These are phyloP conservation scores for Pseudogymnoascus sp. DNA, from an alignment of 2,329 filamentous ascomycete species.

Conservation along the genomic window DNA sequence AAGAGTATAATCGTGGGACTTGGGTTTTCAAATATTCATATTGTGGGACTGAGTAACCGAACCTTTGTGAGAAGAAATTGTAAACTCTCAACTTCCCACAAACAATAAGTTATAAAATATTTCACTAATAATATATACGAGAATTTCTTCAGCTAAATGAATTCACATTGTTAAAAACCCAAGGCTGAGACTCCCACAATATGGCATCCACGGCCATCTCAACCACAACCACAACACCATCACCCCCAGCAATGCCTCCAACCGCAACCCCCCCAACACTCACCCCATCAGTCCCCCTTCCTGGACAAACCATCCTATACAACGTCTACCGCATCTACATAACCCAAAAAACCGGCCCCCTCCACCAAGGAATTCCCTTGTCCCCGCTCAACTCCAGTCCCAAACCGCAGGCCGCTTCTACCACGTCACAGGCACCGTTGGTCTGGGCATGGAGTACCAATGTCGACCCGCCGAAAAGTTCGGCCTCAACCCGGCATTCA, in stretches of 20 bases:
- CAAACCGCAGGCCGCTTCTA: slow-evolving; percentile 1
- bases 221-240: background rate
- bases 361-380: background rate
- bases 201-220: background rate
- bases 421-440: background rate
- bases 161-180: background rate
- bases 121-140: background rate
- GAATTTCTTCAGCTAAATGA: background rate
- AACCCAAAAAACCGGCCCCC: background rate
- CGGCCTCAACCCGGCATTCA: background rate
- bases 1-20: background rate
- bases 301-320: background rate
- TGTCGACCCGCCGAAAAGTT: background rate
- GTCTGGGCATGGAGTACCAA: background rate
- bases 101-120: background rate
- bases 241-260: background rate
- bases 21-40: background rate
- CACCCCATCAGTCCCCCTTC: background rate
- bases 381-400: background rate
- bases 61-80: background rate
- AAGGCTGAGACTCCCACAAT: background rate
- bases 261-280: background rate
- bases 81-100: background rate
- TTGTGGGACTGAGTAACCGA: background rate
- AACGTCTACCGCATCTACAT: background rate